Conservation (phyloP, 129 eudicot genomes). For the Centrapalus pauciflorus region DNA sequence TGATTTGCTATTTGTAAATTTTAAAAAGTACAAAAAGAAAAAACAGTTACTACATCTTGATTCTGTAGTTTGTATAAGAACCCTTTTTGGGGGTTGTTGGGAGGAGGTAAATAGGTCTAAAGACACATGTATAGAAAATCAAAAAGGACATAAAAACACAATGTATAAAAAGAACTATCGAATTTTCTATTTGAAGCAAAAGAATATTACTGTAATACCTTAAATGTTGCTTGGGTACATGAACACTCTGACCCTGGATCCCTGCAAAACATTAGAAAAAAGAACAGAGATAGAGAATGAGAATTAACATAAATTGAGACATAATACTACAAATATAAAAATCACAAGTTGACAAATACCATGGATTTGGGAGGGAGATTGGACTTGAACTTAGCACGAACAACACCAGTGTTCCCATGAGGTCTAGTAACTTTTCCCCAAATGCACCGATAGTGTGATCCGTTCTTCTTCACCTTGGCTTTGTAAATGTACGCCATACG, state of each 20-base stretch:
- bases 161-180: too few species aligned
- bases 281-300: neutral
- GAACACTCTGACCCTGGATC: slow-evolving; percentile 51
- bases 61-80: too few species aligned
- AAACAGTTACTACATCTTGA: too few species aligned
- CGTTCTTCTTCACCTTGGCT: slow-evolving; percentile 65
- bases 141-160: neutral
- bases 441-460: slow-evolving; percentile 74
- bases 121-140: neutral
- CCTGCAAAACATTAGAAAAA: slow-evolving; percentile 31
- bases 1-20: too few species aligned
- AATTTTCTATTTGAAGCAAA: too few species aligned
- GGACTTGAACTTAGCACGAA: slow-evolving; percentile 75
- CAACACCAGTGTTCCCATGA: slow-evolving; percentile 85
- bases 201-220: slow-evolving; percentile 16
- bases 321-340: neutral
- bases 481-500: slow-evolving; percentile 70
- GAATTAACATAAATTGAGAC: neutral
- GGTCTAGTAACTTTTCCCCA: slow-evolving; percentile 93
- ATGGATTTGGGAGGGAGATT: slow-evolving; percentile 86
- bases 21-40: too few species aligned
- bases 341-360: slow-evolving; percentile 28
- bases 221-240: slow-evolving; percentile 74
- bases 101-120: too few species aligned
- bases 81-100: too few species aligned